Conservation (phyloP, 2,329 filamentous ascomycete genomes). For the Penicillium sp. region DNA sequence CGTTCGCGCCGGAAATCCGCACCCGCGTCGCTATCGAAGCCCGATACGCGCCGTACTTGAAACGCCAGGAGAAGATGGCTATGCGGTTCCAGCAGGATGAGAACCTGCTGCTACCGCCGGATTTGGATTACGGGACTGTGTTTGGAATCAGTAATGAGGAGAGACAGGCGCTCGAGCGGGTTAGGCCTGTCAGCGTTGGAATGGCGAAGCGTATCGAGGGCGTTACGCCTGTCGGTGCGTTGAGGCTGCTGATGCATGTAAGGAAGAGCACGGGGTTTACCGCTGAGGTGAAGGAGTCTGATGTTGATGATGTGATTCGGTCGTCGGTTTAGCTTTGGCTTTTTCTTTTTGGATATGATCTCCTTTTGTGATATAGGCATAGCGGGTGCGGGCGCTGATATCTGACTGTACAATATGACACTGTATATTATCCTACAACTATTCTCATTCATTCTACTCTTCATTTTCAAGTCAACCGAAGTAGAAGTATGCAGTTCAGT, state of each 20-base stretch:
- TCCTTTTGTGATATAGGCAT: constrained; percentile 15
- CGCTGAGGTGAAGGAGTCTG: constrained; percentile 5
- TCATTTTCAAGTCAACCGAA: too few species aligned
- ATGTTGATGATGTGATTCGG: constrained; percentile 12
- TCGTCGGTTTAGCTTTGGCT: constrained; percentile 16
- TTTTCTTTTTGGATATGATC: not conserved
- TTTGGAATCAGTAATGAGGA: constrained; percentile 76
- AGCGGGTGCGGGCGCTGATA: constrained; percentile 20
- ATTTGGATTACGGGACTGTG: constrained; percentile 72
- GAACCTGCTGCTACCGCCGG: constrained; percentile 63
- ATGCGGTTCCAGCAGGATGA: constrained; percentile 73
- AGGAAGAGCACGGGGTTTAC: constrained; percentile 26
- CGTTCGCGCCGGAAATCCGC: constrained; percentile 53
- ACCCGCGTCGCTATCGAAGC: constrained; percentile 75
- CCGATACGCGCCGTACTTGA: constrained; percentile 81
- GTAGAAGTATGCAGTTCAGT: too few species aligned
- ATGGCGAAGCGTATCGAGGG: constrained; percentile 88
- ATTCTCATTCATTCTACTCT: too few species aligned
- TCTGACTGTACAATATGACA: constrained; percentile 8
- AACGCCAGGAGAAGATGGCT: constrained; percentile 64
- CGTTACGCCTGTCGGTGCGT: constrained; percentile 47
- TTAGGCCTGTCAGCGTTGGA: constrained; percentile 77
- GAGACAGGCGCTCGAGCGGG: constrained; percentile 63
- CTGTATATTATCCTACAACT: constrained; percentile 6
- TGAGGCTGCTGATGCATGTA: constrained; percentile 45